Conservation (phyloP, 805 yeast species). For the Candida railenensis region DNA sequence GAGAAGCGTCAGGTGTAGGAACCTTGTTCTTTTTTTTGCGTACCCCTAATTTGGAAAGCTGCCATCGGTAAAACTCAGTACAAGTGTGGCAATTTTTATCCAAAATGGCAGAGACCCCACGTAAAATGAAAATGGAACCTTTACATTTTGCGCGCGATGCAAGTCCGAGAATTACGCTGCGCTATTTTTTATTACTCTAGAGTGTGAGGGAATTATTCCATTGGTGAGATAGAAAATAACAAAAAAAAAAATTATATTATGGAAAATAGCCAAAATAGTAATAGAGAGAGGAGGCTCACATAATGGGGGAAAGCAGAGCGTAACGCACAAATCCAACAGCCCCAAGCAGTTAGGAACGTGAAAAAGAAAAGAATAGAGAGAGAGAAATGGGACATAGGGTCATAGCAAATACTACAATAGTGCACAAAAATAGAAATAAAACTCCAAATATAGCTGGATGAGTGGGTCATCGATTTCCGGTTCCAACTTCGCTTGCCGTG, state of each 20-base stretch:
- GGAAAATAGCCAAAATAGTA: background rate
- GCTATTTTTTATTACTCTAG: constrained; percentile 4
- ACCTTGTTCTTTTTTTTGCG: background rate
- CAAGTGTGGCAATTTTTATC: background rate
- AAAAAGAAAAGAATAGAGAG: no score
- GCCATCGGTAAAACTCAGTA: background rate
- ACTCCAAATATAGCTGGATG: background rate
- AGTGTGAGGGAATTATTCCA: constrained; percentile 5
- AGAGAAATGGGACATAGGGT: no score
- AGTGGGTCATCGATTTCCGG: background rate
- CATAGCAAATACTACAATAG: no score
- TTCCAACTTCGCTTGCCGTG: background rate
- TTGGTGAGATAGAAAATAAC: background rate
- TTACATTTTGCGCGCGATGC: background rate
- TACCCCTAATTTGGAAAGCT: background rate
- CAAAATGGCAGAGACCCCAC: background rate
- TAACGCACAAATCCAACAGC: no score
- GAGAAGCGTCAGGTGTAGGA: no score
- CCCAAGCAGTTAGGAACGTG: no score
- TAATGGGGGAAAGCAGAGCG: background rate
- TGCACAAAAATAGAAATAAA: no score
- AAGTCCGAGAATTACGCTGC: constrained; percentile 5
- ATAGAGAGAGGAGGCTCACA: background rate
- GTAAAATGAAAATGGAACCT: background rate
- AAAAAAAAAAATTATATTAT: background rate